These are phyloP conservation scores for Lepidium africanum DNA, from an alignment of 345 rosid genomes.

Conservation along the genomic window DNA sequence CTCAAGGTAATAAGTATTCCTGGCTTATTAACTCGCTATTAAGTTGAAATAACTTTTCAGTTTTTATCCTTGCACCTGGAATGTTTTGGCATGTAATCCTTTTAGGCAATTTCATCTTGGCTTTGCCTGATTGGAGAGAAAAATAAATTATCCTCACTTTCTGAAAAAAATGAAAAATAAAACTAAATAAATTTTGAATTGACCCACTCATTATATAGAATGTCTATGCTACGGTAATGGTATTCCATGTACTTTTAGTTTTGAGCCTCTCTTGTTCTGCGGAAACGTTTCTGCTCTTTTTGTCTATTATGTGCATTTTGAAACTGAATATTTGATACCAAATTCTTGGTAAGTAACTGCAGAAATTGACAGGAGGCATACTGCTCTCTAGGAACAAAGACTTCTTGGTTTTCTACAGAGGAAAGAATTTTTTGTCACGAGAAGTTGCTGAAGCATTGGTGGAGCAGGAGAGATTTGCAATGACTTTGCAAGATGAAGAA, in stretches of 20 bases:
- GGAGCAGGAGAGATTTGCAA: slow-evolving; percentile 68
- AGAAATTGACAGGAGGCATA: slow-evolving; percentile 86
- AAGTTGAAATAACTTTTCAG: not conserved
- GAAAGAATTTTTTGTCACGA: slow-evolving; percentile 72
- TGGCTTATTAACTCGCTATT: not conserved
- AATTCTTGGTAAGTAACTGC: slow-evolving; percentile 31
- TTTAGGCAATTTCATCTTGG: not conserved
- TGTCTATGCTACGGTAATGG: not conserved
- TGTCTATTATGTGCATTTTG: not conserved
- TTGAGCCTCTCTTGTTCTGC: not conserved
- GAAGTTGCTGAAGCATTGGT: slow-evolving; percentile 65
- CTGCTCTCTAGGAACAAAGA: slow-evolving; percentile 88
- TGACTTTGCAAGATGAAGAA: slow-evolving; percentile 73
- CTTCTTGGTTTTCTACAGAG: slow-evolving; percentile 91
- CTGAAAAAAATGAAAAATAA: not conserved
- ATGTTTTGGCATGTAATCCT: not conserved
- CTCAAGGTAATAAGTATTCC: slow-evolving; percentile 54
- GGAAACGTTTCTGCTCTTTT: not conserved
- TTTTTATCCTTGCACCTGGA: not conserved
- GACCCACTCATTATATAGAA: not conserved
- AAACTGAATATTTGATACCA: slow-evolving; percentile 2
- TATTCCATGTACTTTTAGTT: not conserved
- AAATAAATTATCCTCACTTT: not conserved
- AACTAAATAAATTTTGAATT: not conserved
- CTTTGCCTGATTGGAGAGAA: not conserved